Evolutionary conservation across 148 eudicot genomes (phyloP).

Genomic region (Amaranthus cruentus): DNA sequence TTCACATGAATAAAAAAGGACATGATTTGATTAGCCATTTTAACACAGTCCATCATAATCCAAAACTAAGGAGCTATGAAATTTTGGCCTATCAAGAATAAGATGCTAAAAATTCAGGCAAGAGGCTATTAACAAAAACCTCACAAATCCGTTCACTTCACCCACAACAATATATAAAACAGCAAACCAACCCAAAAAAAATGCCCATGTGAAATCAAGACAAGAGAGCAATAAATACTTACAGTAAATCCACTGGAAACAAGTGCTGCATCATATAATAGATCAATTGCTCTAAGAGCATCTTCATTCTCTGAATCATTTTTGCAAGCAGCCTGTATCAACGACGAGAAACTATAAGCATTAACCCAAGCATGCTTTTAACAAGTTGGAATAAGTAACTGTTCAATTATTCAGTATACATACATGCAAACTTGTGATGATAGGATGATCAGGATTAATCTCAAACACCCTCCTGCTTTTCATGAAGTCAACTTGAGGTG

Average conservation of each 20-base stretch:
- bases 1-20: too few relatives aligned
- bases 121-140: too few relatives aligned
- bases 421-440: conserved; percentile 80
- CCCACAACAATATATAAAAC: not conserved
- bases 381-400: not conserved
- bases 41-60: too few relatives aligned
- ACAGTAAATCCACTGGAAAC: conserved; percentile 93
- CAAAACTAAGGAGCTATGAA: too few relatives aligned
- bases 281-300: conserved; percentile 82
- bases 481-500: conserved; percentile 73
- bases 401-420: conserved; percentile 6
- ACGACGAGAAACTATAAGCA: not conserved
- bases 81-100: too few relatives aligned
- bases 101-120: too few relatives aligned
- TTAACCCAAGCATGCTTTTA: not conserved
- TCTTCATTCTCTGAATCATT: conserved; percentile 66
- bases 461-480: conserved; percentile 84
- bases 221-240: conserved; percentile 29
- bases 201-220: not conserved
- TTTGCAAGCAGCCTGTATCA: conserved; percentile 59
- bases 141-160: too few relatives aligned
- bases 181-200: not conserved
- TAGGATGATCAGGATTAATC: conserved; percentile 80
- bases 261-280: conserved; percentile 80
- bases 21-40: too few relatives aligned